Base-by-base conservation (phyloP, 306 rosid genomes). In the Phaseolus lunatus region DNA sequence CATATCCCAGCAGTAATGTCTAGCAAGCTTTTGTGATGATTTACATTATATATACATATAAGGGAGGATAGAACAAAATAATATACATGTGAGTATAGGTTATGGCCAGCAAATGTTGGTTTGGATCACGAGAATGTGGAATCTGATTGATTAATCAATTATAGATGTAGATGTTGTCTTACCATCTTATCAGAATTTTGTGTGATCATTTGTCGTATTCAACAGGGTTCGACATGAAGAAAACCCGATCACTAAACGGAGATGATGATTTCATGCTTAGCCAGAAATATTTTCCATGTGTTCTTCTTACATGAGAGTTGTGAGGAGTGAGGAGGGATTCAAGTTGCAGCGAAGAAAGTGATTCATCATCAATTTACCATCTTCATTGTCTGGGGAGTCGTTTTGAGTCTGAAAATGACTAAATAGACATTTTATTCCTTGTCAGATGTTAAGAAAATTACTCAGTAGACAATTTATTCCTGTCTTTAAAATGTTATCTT, bases 161-260 rank as follows among this genome's bases (percentile, higher is more conserved):
- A 7, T 31, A 31, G 23, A 76, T 23, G 27, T 20, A 81, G 78
- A 89, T 83, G 84, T 87, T 83, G 9, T 84, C 75, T 85, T 14
- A 49, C 79, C 86, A 22, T 86, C 84, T 79, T 86, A 91, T 81
- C 85, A 84, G 45, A 83, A 74, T 79, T 61, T 64, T 66, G 54
- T 65, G 8, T 24, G 35, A 82, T 53, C 26, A 59, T 33, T 83
- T 59, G 70, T 53, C 69, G 39, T 33, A 74, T 75, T 44, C 44
- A 67, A 78, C 73, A 83, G 76, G 75, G 56, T 6, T 33, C 14
- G 1, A 15, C 35, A 47, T 24, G 61, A 50, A 7, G 64, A 35
- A 59, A 31, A 33, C 5, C 58, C 1, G 44, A 15, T 11, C 50
- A 26, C 15, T 39, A 16, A 37, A 19, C 15, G 27, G 29, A 19